These are phyloP conservation scores for Venturia asperata DNA, from an alignment of 2,329 filamentous ascomycete genomes.

Conservation along the genomic window DNA sequence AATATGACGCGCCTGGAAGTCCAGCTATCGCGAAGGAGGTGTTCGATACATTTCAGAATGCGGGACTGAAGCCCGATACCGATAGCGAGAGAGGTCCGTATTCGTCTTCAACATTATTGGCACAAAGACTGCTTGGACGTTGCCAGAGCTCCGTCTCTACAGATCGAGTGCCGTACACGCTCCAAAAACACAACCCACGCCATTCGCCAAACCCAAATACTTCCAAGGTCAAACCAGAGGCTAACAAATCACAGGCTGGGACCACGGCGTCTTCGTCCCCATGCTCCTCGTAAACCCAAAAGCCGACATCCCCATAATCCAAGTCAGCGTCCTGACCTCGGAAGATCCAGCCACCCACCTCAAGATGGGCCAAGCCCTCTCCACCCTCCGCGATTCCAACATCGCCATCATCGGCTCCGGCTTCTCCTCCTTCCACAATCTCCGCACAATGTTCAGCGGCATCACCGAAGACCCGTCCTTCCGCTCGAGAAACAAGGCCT, in stretches of 20 bases:
- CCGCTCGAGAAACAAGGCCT: conserved; percentile 32
- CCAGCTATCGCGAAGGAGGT: conserved; percentile 48
- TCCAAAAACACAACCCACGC: neutral
- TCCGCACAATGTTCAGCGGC: conserved; percentile 41
- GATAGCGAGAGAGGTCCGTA: conserved; percentile 24
- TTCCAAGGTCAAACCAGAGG: neutral
- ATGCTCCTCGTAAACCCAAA: conserved; percentile 48
- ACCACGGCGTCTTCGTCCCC: conserved; percentile 56
- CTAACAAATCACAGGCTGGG: conserved; percentile 40
- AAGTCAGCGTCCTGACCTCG: conserved; percentile 48
- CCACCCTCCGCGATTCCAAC: conserved; percentile 44
- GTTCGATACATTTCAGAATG: conserved; percentile 38
- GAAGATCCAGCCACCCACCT: conserved; percentile 46
- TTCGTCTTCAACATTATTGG: neutral
- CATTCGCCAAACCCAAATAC: too few relatives aligned
- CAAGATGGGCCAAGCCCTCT: conserved; percentile 48
- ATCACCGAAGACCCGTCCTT: conserved; percentile 27
- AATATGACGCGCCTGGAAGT: conserved; percentile 51
- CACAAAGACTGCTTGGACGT: neutral
- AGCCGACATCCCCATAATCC: conserved; percentile 50
- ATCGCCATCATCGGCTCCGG: conserved; percentile 56
- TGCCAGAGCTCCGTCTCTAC: neutral
- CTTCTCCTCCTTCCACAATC: conserved; percentile 53
- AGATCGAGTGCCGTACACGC: neutral
- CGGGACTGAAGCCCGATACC: conserved; percentile 37